Percentiles rank a stretch among this genome's conserved stretches.
These are phyloP conservation scores for Microbotryomycetes sp. DNA, from an alignment of 1,284 basidiomycete genomes.

Conservation along the genomic window DNA sequence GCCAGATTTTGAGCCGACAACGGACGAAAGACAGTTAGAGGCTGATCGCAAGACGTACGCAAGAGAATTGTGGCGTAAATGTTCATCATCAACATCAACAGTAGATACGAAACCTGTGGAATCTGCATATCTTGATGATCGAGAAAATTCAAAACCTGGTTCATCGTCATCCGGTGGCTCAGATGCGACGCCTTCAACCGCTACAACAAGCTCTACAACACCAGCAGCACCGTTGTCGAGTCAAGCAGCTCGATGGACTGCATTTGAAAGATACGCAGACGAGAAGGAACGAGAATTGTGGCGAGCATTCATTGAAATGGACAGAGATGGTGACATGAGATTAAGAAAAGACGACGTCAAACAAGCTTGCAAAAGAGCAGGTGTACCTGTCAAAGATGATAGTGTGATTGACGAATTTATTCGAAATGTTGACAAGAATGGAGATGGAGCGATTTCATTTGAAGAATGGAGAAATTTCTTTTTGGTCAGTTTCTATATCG, in stretches of 20 bases:
- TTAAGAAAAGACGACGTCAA: slow-evolving; percentile 13
- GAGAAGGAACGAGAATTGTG: slow-evolving; percentile 27
- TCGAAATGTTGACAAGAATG: slow-evolving; percentile 16
- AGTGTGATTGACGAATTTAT: slow-evolving; percentile 31
- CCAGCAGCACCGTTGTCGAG: neutral
- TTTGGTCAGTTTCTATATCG: slow-evolving; percentile 44
- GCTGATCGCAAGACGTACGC: slow-evolving; percentile 22
- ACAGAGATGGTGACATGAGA: slow-evolving; percentile 26
- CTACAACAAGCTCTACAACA: neutral
- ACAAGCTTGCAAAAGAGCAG: slow-evolving; percentile 25
- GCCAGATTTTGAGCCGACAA: no score
- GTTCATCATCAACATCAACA: neutral
- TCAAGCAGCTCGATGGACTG: slow-evolving; percentile 14
- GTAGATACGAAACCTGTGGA: slow-evolving; percentile 10
- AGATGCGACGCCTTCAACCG: neutral
- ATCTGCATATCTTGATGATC: slow-evolving; percentile 8
- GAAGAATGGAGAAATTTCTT: slow-evolving; percentile 84
- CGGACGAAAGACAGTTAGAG: slow-evolving; percentile 16
- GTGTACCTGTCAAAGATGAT: slow-evolving; percentile 22
- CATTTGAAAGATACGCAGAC: slow-evolving; percentile 31
- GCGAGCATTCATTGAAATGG: slow-evolving; percentile 24
- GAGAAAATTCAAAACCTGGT: slow-evolving; percentile 4
- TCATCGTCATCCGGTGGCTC: slow-evolving; percentile 4
- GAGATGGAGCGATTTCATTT: slow-evolving; percentile 56
- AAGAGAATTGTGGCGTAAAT: slow-evolving; percentile 29